Conservation (phyloP, 495 filamentous ascomycete species). For the Niebla homalea region DNA sequence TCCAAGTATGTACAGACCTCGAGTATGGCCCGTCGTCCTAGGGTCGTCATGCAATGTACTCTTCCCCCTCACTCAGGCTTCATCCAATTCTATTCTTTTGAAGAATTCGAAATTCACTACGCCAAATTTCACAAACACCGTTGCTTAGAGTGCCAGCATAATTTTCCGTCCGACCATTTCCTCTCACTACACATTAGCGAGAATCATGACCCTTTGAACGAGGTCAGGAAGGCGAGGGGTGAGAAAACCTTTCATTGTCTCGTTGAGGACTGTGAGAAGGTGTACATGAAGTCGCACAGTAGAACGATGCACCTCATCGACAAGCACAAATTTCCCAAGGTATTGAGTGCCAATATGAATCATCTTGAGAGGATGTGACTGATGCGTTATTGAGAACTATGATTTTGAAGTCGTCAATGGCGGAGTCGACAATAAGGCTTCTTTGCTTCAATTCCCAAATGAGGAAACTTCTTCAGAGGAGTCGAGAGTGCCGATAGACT, state of each 20-base stretch:
- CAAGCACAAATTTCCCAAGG: constrained; percentile 84
- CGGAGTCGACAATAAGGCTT: constrained; percentile 72
- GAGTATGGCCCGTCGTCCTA: background rate
- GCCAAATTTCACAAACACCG: constrained; percentile 67
- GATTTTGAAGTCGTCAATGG: constrained; percentile 81
- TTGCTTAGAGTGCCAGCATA: constrained; percentile 67
- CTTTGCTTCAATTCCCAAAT: constrained; percentile 43
- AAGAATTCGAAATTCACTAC: constrained; percentile 84
- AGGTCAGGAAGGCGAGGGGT: constrained; percentile 56
- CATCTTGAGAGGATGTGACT: constrained; percentile 1
- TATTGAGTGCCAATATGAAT: constrained; percentile 13
- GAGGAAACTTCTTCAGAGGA: no score
- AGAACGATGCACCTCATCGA: constrained; percentile 77
- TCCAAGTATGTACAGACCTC: constrained; percentile 19
- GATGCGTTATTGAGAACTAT: constrained; percentile 42
- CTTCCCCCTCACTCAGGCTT: constrained; percentile 65
- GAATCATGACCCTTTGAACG: constrained; percentile 71
- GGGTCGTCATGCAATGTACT: constrained; percentile 54
- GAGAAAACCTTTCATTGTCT: constrained; percentile 88
- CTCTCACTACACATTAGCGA: constrained; percentile 81
- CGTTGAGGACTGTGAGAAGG: constrained; percentile 72
- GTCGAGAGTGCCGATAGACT: no score
- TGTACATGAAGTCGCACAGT: constrained; percentile 75
- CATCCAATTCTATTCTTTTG: constrained; percentile 56
- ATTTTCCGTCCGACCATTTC: constrained; percentile 59